Base-by-base conservation (phyloP, 225 moss, liverwort and hornwort species). In the Bryum argenteum region DNA sequence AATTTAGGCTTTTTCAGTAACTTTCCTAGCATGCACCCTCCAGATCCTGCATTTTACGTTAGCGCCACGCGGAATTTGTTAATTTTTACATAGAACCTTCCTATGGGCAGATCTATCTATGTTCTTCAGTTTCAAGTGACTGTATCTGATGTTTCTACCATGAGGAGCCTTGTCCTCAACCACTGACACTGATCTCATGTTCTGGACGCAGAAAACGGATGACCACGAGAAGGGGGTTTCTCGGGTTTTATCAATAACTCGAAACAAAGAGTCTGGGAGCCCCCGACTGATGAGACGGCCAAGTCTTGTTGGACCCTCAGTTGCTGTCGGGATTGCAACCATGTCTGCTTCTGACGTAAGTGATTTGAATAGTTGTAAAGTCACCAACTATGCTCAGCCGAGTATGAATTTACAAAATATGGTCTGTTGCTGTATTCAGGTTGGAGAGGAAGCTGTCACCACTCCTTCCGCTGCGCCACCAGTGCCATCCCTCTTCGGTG, bases 341-440 rank as follows among this genome's bases (percentile, higher is more conserved):
- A 85, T 94, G 71, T 98, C 97, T 64, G 97, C 92, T 42, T 98
- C 94, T 62, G 97, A 98, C 65, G 82, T 98, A 70, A 81, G 86
- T 79, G 54, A 23, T 62, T 33, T 54, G 3, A 61, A 58, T 66
- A 58, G 45, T 73, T 39, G 50, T 52, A 54, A 61, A 22, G 17
- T 67, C 39, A 40, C 26, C 69, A 8, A 15, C 79, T 79, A 33
- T 33, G 33, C 33, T 33, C 33, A 33, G 11, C 19, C 7, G 42
- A 10, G 11, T n/a, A 9, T 72, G 54, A 8, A 64, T 11, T 65
- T 51, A 77, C 24, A 56, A 33, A 41, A 69, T 5, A 26, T 68
- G 19, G 37, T 47, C 43, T 56, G 41, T 68, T 57, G 41, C 40
- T 63, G 56, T 79, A n/a, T 74, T 52, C 37, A 82, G 81, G 81